Evolutionary conservation across 2,329 filamentous ascomycete genomes (phyloP).

Genomic region (Colletotrichum sp.): DNA sequence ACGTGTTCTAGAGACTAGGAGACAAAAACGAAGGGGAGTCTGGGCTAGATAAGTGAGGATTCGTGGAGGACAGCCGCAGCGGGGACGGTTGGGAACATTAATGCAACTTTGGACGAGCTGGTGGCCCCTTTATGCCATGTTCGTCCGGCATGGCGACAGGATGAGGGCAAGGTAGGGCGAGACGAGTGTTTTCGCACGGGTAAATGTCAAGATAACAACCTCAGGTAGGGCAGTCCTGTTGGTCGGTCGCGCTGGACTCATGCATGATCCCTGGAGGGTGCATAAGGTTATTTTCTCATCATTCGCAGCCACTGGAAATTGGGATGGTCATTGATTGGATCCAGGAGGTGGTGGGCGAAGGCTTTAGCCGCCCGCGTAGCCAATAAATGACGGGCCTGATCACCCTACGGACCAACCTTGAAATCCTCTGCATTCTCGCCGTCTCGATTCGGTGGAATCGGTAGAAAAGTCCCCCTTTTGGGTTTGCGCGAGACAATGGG

Average conservation of each 20-base stretch:
- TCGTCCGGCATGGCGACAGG: not conserved
- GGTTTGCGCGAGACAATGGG: not conserved
- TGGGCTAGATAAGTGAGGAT: not conserved
- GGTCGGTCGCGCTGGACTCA: not conserved
- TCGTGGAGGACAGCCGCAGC: not conserved
- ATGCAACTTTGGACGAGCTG: not conserved
- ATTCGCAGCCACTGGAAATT: not conserved
- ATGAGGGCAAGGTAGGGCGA: not conserved
- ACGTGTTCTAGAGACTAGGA: not conserved
- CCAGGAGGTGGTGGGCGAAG: not conserved
- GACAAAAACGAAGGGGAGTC: not conserved
- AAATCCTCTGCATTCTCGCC: not conserved
- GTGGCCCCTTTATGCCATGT: not conserved
- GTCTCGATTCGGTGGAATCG: not conserved
- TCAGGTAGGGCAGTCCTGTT: not conserved
- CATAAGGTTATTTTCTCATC: conserved; percentile 1
- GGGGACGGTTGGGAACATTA: not conserved
- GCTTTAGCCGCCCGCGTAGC: not conserved
- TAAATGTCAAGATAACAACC: not conserved
- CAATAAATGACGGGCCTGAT: not conserved
- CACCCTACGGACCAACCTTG: not conserved
- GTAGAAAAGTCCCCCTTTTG: not conserved
- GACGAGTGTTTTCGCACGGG: not conserved
- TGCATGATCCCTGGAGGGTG: not conserved
- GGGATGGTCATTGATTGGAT: not conserved